These are phyloP conservation scores for Phytopythium delawarense DNA, from an alignment of 352 stramenopile species.

Conservation along the genomic window DNA sequence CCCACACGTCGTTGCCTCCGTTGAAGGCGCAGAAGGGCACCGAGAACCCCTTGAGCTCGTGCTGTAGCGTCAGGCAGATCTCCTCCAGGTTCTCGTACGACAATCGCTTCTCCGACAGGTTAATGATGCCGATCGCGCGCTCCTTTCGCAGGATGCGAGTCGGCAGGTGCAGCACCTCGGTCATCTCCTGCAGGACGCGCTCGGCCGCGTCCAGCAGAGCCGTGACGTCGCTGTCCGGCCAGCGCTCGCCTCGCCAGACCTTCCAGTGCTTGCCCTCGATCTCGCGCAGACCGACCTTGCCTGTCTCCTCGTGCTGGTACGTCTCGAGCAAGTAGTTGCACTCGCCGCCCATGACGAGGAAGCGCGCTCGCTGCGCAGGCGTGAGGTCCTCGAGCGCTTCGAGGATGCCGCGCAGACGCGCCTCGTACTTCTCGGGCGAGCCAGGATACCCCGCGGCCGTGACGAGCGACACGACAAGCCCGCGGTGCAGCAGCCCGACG, in stretches of 20 bases:
- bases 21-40: slow-evolving; percentile 97
- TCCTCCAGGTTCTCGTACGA: slow-evolving; percentile 94
- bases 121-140: slow-evolving; percentile 92
- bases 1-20: slow-evolving; percentile 94
- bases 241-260: slow-evolving; percentile 80
- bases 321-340: slow-evolving; percentile 94
- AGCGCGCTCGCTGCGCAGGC: slow-evolving; percentile 57
- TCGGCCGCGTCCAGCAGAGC: slow-evolving; percentile 84
- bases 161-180: slow-evolving; percentile 80
- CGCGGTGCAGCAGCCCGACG: slow-evolving; percentile 57
- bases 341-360: slow-evolving; percentile 94
- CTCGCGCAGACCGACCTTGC: slow-evolving; percentile 51
- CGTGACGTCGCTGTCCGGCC: slow-evolving; percentile 76
- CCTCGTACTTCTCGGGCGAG: slow-evolving; percentile 61
- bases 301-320: slow-evolving; percentile 35
- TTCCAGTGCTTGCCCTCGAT: slow-evolving; percentile 76
- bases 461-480: slow-evolving; percentile 76
- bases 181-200: slow-evolving; percentile 62
- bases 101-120: slow-evolving; percentile 71
- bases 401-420: slow-evolving; percentile 71
- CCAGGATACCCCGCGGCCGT: slow-evolving; percentile 79
- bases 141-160: slow-evolving; percentile 91
- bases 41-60: slow-evolving; percentile 64
- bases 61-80: slow-evolving; percentile 89
- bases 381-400: slow-evolving; percentile 52